Evolutionary conservation across 495 filamentous ascomycete species (phyloP).

Genomic region (Glonium stellatum): DNA sequence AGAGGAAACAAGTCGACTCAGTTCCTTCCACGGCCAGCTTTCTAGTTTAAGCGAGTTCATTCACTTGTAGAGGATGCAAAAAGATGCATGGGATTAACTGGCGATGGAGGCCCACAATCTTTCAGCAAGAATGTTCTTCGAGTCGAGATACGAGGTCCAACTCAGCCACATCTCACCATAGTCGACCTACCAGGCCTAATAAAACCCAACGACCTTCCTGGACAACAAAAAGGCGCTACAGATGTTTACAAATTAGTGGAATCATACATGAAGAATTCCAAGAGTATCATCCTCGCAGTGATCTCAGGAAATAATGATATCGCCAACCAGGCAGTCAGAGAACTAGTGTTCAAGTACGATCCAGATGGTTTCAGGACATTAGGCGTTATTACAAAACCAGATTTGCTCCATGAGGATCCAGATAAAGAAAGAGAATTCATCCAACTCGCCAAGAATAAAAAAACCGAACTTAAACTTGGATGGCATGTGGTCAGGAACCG

Average conservation of each 20-base stretch:
- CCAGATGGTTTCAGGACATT: slow-evolving; percentile 44
- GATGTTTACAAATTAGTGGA: slow-evolving; percentile 9
- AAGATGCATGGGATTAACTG: neutral
- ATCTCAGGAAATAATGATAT: slow-evolving; percentile 48
- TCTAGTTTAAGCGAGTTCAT: neutral
- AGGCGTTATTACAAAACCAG: slow-evolving; percentile 47
- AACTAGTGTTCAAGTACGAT: slow-evolving; percentile 40
- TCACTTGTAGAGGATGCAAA: slow-evolving; percentile 4
- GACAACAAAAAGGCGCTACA: slow-evolving; percentile 7
- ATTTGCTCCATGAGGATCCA: slow-evolving; percentile 34
- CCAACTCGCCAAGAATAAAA: slow-evolving; percentile 15
- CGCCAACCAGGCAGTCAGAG: slow-evolving; percentile 45
- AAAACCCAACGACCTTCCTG: neutral
- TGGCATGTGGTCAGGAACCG: slow-evolving; percentile 11
- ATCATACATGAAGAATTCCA: slow-evolving; percentile 19
- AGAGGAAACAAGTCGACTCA: neutral
- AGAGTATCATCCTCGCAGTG: slow-evolving; percentile 60
- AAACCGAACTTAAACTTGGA: slow-evolving; percentile 12
- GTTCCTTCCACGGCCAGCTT: neutral
- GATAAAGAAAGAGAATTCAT: slow-evolving; percentile 14
- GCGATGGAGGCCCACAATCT: neutral
- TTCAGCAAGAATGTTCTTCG: slow-evolving; percentile 8
- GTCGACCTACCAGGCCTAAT: slow-evolving; percentile 21
- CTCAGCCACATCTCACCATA: slow-evolving; percentile 8
- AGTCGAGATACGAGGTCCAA: slow-evolving; percentile 1